phyloP scores from a whole-genome alignment of 169 alveolate genomes.

The Ichthyophthirius multifiliis region DNA sequence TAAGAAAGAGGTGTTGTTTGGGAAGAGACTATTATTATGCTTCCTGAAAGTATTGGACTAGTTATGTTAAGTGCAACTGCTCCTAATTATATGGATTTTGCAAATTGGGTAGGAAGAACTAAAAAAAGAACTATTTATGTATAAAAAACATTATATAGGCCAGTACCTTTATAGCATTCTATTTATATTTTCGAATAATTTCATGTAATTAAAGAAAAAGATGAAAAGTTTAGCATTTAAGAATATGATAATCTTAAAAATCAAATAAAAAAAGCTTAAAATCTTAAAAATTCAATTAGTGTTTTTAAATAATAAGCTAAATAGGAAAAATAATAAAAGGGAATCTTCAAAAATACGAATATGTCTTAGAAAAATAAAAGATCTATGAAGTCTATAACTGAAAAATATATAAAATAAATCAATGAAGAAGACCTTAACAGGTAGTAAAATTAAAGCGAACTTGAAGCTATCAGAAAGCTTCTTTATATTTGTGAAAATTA shows the following conservation, averaged over 20 bases:
- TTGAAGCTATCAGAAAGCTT: slow-evolving; percentile 81
- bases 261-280: slow-evolving; percentile 32
- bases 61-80: slow-evolving; percentile 98
- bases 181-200: slow-evolving; percentile 63
- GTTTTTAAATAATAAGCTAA: background rate
- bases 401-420: slow-evolving; percentile 11
- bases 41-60: slow-evolving; percentile 74
- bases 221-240: slow-evolving; percentile 61
- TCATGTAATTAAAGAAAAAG: slow-evolving; percentile 62
- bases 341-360: slow-evolving; percentile 44
- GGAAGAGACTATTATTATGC: slow-evolving; percentile 98
- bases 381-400: background rate
- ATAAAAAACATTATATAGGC: slow-evolving; percentile 92
- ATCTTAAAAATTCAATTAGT: background rate
- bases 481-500: slow-evolving; percentile 68
- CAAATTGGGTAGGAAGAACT: slow-evolving; percentile 93
- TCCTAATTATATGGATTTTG: slow-evolving; percentile 97
- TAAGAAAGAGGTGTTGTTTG: slow-evolving; percentile 97
- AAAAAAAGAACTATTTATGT: slow-evolving; percentile 92
- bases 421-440: slow-evolving; percentile 19
- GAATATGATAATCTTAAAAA: slow-evolving; percentile 22
- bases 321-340: slow-evolving; percentile 37
- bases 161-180: slow-evolving; percentile 96
- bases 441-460: slow-evolving; percentile 24
- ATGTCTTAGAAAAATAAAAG: slow-evolving; percentile 17